A percentile compares a stretch with the other conserved stretches of the same genome.
Evolutionary conservation across 2,329 filamentous ascomycete genomes (phyloP).

Genomic region (Paracoccidioides lutzii): DNA sequence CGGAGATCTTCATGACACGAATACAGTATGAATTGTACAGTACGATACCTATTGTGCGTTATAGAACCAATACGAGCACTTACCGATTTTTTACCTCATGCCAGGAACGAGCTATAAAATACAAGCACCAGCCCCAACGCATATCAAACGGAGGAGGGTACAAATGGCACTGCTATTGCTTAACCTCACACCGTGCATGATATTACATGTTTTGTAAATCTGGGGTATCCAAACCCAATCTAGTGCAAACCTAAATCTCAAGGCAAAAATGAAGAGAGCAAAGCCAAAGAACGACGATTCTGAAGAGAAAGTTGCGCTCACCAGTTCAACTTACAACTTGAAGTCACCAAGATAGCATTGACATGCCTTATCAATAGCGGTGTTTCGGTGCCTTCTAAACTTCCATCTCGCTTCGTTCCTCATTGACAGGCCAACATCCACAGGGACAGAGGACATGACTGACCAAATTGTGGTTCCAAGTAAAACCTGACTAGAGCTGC

Average conservation of each 20-base stretch:
- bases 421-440: not conserved
- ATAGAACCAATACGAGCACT: too few species aligned
- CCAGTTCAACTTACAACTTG: not conserved
- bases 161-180: not conserved
- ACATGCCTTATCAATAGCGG: not conserved
- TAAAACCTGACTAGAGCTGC: not conserved
- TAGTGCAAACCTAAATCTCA: not conserved
- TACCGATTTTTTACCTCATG: not conserved
- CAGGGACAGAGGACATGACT: not conserved
- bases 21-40: not conserved
- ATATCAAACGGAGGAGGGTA: not conserved
- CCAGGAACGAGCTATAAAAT: not conserved
- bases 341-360: not conserved
- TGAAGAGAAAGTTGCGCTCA: not conserved
- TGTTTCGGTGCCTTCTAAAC: not conserved
- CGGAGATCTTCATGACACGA: not conserved
- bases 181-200: not conserved
- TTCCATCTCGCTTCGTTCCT: not conserved
- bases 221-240: not conserved
- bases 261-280: not conserved
- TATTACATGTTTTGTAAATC: not conserved
- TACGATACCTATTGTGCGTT: not conserved
- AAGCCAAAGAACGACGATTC: not conserved
- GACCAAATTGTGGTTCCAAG: not conserved
- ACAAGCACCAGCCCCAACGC: not conserved